Evolutionary conservation across 257 asterid genomes (phyloP), one percentile per base, ranked within the genome.

Genomic region (Solanum tarijense): DNA sequence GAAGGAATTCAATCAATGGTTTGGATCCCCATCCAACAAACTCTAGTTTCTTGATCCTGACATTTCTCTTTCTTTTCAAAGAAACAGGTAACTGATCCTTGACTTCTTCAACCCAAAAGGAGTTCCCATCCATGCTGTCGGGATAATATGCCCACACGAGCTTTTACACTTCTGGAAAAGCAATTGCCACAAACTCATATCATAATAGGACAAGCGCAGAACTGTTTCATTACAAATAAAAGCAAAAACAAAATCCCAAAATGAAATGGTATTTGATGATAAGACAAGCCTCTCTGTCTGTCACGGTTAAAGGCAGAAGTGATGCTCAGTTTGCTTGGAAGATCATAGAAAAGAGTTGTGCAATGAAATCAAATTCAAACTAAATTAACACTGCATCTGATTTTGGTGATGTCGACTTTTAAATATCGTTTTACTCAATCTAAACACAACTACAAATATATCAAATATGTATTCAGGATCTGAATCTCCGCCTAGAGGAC

Each of bases 1-100:
- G 93, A 82, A 97, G 98, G 92, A 97, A 97, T 88, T 96, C 98
- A 86, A 95, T 89, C 23, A 97, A 91, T 35, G 93, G 96, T 90
- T 87, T 93, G 60, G 99, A 97, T 18, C 94, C 98, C 99, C 99
- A 97, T 55, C 95, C 90, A n/a, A 83, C 60, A 43, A 92, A 97
- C 92, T 95, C 95, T 34, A 93, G 46, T 90, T 76, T 93, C 83
- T 90, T 94, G 52, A 87, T 88, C 83, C 89, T 91, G 34, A 88
- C 88, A 89, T 89, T 92, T 90, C 96, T 94, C 91, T 93, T 97
- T 90, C 96, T 94, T 92, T 92, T 95, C 87, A 71, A 74, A 72
- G 91, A 88, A 86, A 88, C 72, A 78, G 91, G 32, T 8, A 89
- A 83, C 84, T 76, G 91, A 35, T 55, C 92, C 89, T 82, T 84